These are phyloP conservation scores for Chaetomiaceae sp. DNA, from an alignment of 2,329 filamentous ascomycete species.

Conservation along the genomic window DNA sequence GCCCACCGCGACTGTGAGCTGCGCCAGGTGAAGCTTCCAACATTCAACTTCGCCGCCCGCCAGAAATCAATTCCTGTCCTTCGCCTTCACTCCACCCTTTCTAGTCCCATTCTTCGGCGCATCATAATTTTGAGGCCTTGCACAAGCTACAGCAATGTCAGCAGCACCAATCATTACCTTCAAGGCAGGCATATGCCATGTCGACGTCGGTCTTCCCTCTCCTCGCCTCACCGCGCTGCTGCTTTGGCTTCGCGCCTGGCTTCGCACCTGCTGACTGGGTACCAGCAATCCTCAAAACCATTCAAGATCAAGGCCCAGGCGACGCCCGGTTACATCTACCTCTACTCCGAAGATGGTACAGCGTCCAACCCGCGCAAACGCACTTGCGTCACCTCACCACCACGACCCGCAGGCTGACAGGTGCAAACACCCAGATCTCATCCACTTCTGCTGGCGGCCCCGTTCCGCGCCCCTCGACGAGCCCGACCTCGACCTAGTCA, in stretches of 20 bases:
- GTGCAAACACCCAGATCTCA: conserved; percentile 62
- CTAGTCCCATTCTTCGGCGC: neutral
- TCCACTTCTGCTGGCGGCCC: conserved; percentile 96
- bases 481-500: conserved; percentile 83
- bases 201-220: conserved; percentile 59
- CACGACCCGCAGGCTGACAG: conserved; percentile 10
- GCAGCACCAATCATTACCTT: conserved; percentile 86
- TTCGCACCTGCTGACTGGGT: neutral
- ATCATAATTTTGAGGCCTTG: neutral
- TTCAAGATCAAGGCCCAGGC: conserved; percentile 68
- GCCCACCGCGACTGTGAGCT: no score
- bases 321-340: conserved; percentile 81
- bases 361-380: neutral
- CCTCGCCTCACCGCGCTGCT: no score
- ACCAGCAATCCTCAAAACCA: conserved; percentile 51
- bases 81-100: neutral
- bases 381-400: neutral
- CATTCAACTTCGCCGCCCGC: conserved; percentile 4
- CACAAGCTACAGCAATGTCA: conserved; percentile 55
- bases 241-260: neutral
- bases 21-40: neutral
- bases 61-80: neutral
- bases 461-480: conserved; percentile 64
- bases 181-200: conserved; percentile 86
- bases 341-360: conserved; percentile 81